Evolutionary conservation across 1,139 yeast species (phyloP).

Genomic region (Saccharomyces uvarum): DNA sequence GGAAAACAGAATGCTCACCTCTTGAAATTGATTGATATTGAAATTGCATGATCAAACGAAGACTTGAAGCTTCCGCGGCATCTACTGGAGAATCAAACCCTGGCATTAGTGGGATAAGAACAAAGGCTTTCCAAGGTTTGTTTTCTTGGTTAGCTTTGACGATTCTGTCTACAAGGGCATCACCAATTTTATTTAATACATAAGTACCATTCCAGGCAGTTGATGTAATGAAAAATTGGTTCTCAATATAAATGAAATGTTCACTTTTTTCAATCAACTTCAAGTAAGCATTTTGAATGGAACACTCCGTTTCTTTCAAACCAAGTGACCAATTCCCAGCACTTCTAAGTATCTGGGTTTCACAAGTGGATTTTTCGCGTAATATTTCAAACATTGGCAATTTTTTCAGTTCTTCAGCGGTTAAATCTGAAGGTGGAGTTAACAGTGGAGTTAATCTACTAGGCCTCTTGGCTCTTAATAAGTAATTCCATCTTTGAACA

Average conservation of each 20-base stretch:
- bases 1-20: slow-evolving; percentile 85
- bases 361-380: slow-evolving; percentile 64
- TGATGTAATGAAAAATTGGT: slow-evolving; percentile 86
- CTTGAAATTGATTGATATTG: slow-evolving; percentile 90
- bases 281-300: slow-evolving; percentile 88
- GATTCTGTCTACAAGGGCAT: slow-evolving; percentile 91
- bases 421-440: slow-evolving; percentile 85
- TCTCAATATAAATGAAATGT: slow-evolving; percentile 89
- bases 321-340: slow-evolving; percentile 93
- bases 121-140: slow-evolving; percentile 80
- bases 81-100: slow-evolving; percentile 95
- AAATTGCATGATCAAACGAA: slow-evolving; percentile 93
- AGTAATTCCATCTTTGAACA: slow-evolving; percentile 95
- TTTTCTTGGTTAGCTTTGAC: slow-evolving; percentile 76
- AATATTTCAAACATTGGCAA: slow-evolving; percentile 42
- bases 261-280: slow-evolving; percentile 85
- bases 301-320: slow-evolving; percentile 70
- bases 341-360: slow-evolving; percentile 80
- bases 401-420: slow-evolving; percentile 57
- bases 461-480: slow-evolving; percentile 87
- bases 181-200: slow-evolving; percentile 86
- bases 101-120: slow-evolving; percentile 93
- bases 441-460: slow-evolving; percentile 86
- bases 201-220: slow-evolving; percentile 80
- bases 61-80: slow-evolving; percentile 86